Evolutionary conservation across 1,284 basidiomycete species (phyloP), one percentile per base, ranked within the genome.

Genomic region (Sphagnurus paluster): DNA sequence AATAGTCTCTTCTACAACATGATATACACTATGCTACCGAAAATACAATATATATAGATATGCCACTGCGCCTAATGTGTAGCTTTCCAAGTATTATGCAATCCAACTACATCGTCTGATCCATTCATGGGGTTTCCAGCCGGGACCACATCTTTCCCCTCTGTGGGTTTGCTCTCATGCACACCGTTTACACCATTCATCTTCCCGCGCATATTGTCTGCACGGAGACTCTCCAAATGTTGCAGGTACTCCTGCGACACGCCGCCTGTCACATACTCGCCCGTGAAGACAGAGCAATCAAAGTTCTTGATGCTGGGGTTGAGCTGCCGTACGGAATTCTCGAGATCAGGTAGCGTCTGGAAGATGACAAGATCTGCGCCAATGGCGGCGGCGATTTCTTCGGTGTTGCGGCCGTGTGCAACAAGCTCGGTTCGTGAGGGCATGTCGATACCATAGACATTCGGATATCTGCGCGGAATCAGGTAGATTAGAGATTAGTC

Each of bases 361-460:
- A 92, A 99, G 65, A 99, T 91, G 67, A 97, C 92, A 40, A 97
- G 79, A 69, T 99, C 97, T 13, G 95, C 97, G 37, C 95, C 95
- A 57, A 99, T 98, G 44, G 83, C 81, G 19, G 74, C 62, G 3
- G 93, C 92, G 49, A 99, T 85, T 51, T 88, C 80, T 32, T 82
- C 77, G 16, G 81, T 82, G 39, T 84, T 83, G 44, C 93, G 84
- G 36, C 77, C 82, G 67, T 97, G 79, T 0, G 95, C 97, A 40
- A 99, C 96, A 26, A 99, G 87, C 67, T 99, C 97, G 29, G 76
- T 70, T 7, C 93, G 86, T 1, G 93, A 93, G 24, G 97, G 97
- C 97, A 99, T 99, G 74, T 99, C 97, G 63, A 99, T 99, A 25
- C 97, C 97, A 70, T 99, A 99, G 5, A 99, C 97, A 64, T 99